A percentile compares a stretch with the other conserved stretches of the same genome.
These are phyloP conservation scores for Linnemannia schmuckeri DNA, from an alignment of 192 early-diverging fungal species.

Conservation along the genomic window DNA sequence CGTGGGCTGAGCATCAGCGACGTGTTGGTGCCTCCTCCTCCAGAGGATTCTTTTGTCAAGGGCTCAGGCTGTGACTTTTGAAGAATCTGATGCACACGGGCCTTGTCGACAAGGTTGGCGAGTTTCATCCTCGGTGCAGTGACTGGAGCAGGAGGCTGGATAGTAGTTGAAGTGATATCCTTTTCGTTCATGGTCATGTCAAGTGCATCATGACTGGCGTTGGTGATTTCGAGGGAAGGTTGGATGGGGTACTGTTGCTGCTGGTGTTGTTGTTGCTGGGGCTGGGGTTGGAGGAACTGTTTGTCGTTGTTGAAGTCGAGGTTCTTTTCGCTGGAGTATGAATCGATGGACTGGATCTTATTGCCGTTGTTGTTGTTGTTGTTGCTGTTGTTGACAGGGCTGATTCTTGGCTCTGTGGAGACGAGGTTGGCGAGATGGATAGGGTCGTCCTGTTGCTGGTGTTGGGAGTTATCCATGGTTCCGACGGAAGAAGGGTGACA, in stretches of 20 bases:
- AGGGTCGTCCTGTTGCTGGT: conserved; percentile 12
- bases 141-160: not conserved
- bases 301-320: conserved; percentile 2
- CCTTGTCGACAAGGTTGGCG: conserved; percentile 31
- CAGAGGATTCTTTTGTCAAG: not conserved
- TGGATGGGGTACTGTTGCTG: not conserved
- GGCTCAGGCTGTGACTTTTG: not conserved
- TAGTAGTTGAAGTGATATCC: not conserved
- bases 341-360: conserved; percentile 12
- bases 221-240: not conserved
- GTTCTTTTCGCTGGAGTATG: conserved; percentile 15
- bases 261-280: conserved; percentile 15
- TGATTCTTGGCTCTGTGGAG: conserved; percentile 3
- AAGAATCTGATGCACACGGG: conserved; percentile 21
- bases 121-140: conserved; percentile 6
- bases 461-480: conserved; percentile 15
- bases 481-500: not conserved
- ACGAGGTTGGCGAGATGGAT: conserved; percentile 20
- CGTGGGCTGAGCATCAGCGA: not conserved
- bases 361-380: conserved; percentile 8
- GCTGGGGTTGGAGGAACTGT: conserved; percentile 10
- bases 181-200: not conserved
- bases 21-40: not conserved
- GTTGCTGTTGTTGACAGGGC: conserved; percentile 2
- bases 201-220: not conserved